These are phyloP conservation scores for Ogataea neopini DNA, from an alignment of 805 yeast species.

Conservation along the genomic window DNA sequence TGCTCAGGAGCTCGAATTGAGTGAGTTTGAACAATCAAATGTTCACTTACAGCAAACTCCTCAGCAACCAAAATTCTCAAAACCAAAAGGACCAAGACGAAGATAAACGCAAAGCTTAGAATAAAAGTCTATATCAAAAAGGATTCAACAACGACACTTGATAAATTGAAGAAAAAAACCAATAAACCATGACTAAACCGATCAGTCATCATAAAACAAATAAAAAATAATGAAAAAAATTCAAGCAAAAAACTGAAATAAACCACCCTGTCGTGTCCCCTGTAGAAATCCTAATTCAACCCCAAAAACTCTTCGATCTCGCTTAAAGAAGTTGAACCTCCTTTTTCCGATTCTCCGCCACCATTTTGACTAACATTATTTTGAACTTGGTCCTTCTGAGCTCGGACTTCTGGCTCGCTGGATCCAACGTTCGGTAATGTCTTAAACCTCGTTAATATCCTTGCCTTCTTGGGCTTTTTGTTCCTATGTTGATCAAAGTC, in stretches of 20 bases:
- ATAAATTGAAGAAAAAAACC: background rate
- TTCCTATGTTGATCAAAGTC: conserved; percentile 1
- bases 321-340: conserved; percentile 7
- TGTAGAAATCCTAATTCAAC: background rate
- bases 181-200: conserved; percentile 4
- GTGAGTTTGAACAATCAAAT: conserved; percentile 39
- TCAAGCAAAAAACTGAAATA: background rate
- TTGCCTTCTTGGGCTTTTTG: conserved; percentile 16
- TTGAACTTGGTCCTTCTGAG: background rate
- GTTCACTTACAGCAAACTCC: conserved; percentile 13
- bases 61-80: conserved; percentile 40
- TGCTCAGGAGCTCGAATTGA: conserved; percentile 61
- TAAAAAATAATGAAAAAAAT: background rate
- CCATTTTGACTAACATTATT: background rate
- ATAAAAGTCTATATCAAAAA: background rate
- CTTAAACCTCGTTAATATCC: conserved; percentile 11
- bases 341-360: background rate
- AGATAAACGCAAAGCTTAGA: conserved; percentile 29
- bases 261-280: background rate
- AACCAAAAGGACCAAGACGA: conserved; percentile 74
- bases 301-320: conserved; percentile 8
- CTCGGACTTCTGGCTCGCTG: background rate
- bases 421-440: conserved; percentile 10
- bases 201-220: background rate
- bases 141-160: background rate